Evolutionary conservation across 257 asterid genomes (phyloP).

Genomic region (Solanum pinnatisectum): DNA sequence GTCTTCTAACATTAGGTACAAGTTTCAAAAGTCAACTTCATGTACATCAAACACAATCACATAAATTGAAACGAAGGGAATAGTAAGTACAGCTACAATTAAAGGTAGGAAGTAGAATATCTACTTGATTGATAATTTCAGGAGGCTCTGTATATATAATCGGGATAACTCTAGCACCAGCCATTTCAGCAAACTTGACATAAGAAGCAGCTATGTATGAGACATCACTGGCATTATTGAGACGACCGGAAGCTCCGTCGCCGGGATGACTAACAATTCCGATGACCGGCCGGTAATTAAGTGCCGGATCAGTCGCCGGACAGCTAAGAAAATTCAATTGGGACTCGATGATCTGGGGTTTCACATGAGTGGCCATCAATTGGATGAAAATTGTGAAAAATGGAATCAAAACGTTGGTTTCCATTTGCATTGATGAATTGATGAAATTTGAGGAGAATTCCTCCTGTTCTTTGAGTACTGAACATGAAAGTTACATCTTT

Average conservation of each 20-base stretch:
- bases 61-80: neutral
- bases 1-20: neutral
- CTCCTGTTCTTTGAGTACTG: neutral
- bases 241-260: conserved; percentile 86
- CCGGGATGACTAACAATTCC: conserved; percentile 91
- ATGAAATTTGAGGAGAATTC: neutral
- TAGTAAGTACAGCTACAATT: neutral
- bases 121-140: conserved; percentile 45
- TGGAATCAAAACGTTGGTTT: neutral
- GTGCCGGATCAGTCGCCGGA: conserved; percentile 42
- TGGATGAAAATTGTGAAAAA: neutral
- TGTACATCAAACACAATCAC: neutral
- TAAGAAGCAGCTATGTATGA: conserved; percentile 93
- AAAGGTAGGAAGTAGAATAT: neutral
- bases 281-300: conserved; percentile 68
- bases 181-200: conserved; percentile 84
- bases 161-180: conserved; percentile 92
- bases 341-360: neutral
- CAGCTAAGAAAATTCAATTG: conserved; percentile 6
- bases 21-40: neutral
- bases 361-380: neutral
- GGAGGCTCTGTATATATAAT: conserved; percentile 65
- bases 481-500: neutral
- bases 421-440: neutral
- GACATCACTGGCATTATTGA: conserved; percentile 46